Conservation (phyloP, 2,329 filamentous ascomycete species). For the Hysterium pulicare region DNA sequence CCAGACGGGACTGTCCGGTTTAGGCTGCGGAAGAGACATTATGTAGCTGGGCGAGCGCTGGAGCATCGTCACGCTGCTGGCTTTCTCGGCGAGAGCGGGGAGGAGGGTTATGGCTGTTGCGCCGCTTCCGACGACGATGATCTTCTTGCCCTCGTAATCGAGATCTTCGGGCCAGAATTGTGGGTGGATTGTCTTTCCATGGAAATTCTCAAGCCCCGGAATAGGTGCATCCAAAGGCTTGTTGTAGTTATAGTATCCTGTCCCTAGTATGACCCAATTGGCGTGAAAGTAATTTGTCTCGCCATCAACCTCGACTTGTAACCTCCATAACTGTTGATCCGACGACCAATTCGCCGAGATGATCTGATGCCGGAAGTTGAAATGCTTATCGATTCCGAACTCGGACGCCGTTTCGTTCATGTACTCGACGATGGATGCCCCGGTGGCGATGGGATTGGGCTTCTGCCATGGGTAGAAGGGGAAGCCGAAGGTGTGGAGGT, state of each 20-base stretch:
- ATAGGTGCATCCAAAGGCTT: conserved; percentile 59
- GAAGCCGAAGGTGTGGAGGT: conserved; percentile 56
- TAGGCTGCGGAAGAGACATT: conserved; percentile 49
- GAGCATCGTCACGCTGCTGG: conserved; percentile 68
- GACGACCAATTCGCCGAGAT: conserved; percentile 44
- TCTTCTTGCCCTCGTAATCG: conserved; percentile 62
- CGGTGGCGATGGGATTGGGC: conserved; percentile 44
- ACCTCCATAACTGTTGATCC: conserved; percentile 46
- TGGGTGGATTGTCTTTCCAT: conserved; percentile 62
- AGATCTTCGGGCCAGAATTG: conserved; percentile 73
- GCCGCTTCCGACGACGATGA: conserved; percentile 72
- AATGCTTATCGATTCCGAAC: conserved; percentile 47
- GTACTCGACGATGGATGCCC: conserved; percentile 44
- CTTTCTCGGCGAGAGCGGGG: conserved; percentile 64
- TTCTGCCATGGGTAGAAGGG: conserved; percentile 66
- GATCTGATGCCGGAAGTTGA: conserved; percentile 44
- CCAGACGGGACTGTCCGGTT: conserved; percentile 29
- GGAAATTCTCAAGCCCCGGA: conserved; percentile 64
- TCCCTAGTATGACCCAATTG: conserved; percentile 57
- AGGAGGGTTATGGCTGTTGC: conserved; percentile 77
- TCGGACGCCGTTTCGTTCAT: conserved; percentile 41
- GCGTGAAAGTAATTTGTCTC: conserved; percentile 34
- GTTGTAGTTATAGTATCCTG: conserved; percentile 73
- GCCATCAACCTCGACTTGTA: conserved; percentile 38
- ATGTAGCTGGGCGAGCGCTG: conserved; percentile 70